Conservation (phyloP, 345 rosid species). For the thale cress (Arabidopsis thaliana) region DNA sequence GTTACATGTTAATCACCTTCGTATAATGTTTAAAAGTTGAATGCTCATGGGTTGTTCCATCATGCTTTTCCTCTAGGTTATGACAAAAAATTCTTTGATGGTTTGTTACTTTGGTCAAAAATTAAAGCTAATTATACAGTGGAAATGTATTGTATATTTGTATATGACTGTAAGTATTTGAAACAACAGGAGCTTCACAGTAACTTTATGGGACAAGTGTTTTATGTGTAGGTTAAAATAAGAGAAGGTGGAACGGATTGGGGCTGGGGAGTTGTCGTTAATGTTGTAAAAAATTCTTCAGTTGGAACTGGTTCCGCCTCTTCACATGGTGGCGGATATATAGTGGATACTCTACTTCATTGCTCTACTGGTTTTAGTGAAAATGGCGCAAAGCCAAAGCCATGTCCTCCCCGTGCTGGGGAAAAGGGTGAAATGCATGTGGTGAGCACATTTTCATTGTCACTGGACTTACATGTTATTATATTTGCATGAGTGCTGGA, state of each 20-base stretch:
- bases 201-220: conserved; percentile 33
- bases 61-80: conserved; percentile 2
- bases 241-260: conserved; percentile 97
- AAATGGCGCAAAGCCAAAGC: conserved; percentile 86
- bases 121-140: conserved; percentile 12
- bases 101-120: neutral
- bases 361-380: conserved; percentile 86
- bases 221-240: conserved; percentile 74
- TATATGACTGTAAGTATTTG: conserved; percentile 11
- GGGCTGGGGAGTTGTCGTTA: conserved; percentile 99
- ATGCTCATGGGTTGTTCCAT: conserved; percentile 11
- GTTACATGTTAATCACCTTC: conserved; percentile 13
- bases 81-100: conserved; percentile 12
- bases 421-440: conserved; percentile 99
- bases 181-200: conserved; percentile 15
- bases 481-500: conserved; percentile 7
- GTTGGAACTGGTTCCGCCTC: conserved; percentile 57
- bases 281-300: conserved; percentile 81
- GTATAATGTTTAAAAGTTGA: conserved; percentile 16
- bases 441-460: conserved; percentile 58
- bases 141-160: conserved; percentile 1
- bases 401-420: conserved; percentile 90
- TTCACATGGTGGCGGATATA: conserved; percentile 72
- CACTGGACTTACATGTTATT: conserved; percentile 11
- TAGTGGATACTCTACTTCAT: conserved; percentile 92